Percentiles rank a stretch among this genome's conserved stretches.
These are phyloP conservation scores for Penicillium sclerotigenum DNA, from an alignment of 2,329 filamentous ascomycete genomes.

Conservation along the genomic window DNA sequence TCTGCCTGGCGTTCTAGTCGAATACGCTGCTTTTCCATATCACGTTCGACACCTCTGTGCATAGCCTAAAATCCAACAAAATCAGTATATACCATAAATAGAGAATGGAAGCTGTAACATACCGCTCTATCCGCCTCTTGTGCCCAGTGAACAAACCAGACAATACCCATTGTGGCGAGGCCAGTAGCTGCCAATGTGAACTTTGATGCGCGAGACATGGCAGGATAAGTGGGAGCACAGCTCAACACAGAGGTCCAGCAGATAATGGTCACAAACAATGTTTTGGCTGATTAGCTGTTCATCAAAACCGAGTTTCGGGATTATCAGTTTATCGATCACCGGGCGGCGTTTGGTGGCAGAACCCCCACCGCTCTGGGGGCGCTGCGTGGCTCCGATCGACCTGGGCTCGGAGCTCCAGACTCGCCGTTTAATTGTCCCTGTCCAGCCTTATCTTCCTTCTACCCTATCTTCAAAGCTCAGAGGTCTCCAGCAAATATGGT, in stretches of 20 bases:
- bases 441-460: constrained; percentile 9
- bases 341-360: constrained; percentile 35
- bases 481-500: constrained; percentile 28
- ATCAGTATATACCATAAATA: constrained; percentile 5
- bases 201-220: constrained; percentile 91
- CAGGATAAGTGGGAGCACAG: background rate
- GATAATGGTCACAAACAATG: background rate
- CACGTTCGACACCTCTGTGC: constrained; percentile 90
- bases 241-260: background rate
- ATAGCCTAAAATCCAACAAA: constrained; percentile 60
- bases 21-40: constrained; percentile 88
- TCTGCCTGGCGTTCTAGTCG: constrained; percentile 90
- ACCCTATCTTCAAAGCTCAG: constrained; percentile 11
- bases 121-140: constrained; percentile 82
- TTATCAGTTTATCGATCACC: constrained; percentile 23
- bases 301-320: constrained; percentile 17
- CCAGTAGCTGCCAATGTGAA: constrained; percentile 77
- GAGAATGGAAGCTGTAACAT: constrained; percentile 34
- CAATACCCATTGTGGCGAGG: constrained; percentile 69
- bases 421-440: constrained; percentile 19
- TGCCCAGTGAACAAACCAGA: constrained; percentile 83
- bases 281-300: background rate
- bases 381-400: constrained; percentile 32
- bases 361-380: constrained; percentile 34
- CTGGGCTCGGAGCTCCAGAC: constrained; percentile 27